These are phyloP conservation scores for Pseudogymnoascus sp. DNA, from an alignment of 2,329 filamentous ascomycete genomes.

Conservation along the genomic window DNA sequence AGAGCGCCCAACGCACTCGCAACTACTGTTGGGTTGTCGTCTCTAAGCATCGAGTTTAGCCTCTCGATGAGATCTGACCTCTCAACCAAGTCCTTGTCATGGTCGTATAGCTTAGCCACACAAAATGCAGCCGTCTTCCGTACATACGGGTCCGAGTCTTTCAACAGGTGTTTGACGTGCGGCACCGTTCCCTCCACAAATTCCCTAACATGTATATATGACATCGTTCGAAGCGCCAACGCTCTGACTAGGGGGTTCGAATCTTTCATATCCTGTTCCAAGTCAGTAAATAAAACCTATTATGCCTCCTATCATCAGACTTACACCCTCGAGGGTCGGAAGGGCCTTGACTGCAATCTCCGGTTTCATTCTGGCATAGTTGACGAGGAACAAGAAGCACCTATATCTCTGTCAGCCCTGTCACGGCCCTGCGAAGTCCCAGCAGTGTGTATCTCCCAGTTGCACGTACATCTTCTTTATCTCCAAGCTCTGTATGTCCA, in stretches of 20 bases:
- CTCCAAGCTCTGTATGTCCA: constrained; percentile 88
- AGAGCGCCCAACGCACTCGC: constrained; percentile 84
- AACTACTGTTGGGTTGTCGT: constrained; percentile 96
- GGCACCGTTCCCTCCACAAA: constrained; percentile 88
- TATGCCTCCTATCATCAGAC: constrained; percentile 20
- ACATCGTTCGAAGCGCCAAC: constrained; percentile 87
- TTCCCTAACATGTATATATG: constrained; percentile 92
- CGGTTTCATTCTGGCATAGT: constrained; percentile 90
- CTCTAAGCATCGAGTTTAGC: constrained; percentile 79
- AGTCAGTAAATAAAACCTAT: constrained; percentile 4
- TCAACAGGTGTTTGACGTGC: constrained; percentile 73
- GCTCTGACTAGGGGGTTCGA: constrained; percentile 86
- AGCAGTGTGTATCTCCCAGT: neutral
- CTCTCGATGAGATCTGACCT: constrained; percentile 84
- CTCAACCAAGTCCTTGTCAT: constrained; percentile 86
- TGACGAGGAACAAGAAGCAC: constrained; percentile 96
- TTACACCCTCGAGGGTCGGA: constrained; percentile 72
- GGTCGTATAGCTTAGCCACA: constrained; percentile 95
- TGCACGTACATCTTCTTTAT: constrained; percentile 94
- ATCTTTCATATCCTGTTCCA: constrained; percentile 77
- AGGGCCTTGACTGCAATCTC: constrained; percentile 91
- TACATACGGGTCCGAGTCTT: constrained; percentile 87
- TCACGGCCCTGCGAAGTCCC: neutral
- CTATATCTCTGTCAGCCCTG: constrained; percentile 39
- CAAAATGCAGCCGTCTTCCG: constrained; percentile 95